Evolutionary conservation across 495 filamentous ascomycete species (phyloP), one percentile per base, ranked within the genome.

Genomic region (Cercophora samala): DNA sequence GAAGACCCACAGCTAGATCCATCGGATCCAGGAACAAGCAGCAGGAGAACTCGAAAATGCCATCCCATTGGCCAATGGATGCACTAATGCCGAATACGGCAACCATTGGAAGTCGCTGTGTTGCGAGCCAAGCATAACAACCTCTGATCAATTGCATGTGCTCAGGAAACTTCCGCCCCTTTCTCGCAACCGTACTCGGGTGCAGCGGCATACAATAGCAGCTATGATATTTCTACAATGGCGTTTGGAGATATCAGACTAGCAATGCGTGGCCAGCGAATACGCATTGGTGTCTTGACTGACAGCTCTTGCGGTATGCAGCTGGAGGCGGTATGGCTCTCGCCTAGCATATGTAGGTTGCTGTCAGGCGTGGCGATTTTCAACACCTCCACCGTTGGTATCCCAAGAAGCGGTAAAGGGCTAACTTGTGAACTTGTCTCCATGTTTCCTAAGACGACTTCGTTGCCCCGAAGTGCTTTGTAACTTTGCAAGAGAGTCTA

Each of bases 11-110:
- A 25, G 24, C 19, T 3, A 60, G 26, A 46, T 26, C 58, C 58
- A 60, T 25, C 18, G 18, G 58, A 60, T 19, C 26, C 60, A 62
- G 29, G 60, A 62, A 37, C 29, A 19, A 29, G 26, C n/a, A 25
- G 18, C 11, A 21, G 5, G 9, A 18, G 26, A 18, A 46, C 9
- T 46, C 37, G 37, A 46, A 17, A 46, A 46, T 9, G 37, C 60
- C 32, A 62, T 62, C 3, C 4, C 4, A 62, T 19, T 19, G 9
- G 17, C 21, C 25, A 62, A 62, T 62, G 32, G 63, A 55, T 69
- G 58, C 37, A 46, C 18, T 23, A n/a, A 21, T 29, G 8, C 8
- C 9, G 59, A 63, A 66, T 56, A 56, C 53, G 53, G 22, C 18
- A 56, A 19, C 53, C 5, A 56, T 9, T 56, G 53, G n/a, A 56